Base-by-base conservation (phyloP, 2,329 filamentous ascomycete genomes). In the Ilyonectria mors-panacis region DNA sequence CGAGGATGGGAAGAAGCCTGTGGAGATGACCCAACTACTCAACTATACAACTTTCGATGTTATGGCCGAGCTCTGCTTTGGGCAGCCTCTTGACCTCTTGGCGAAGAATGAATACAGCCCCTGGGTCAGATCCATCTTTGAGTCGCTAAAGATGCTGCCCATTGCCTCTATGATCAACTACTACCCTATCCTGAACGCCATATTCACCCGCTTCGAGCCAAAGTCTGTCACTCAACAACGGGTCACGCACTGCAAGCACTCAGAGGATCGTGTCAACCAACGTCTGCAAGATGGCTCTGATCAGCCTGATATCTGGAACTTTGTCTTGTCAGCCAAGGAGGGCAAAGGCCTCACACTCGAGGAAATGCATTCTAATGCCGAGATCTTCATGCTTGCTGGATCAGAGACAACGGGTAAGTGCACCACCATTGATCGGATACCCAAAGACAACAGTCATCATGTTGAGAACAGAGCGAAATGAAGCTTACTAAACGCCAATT, bases 21-120 rank as follows among this genome's bases (percentile, higher is more conserved):
- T 70, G 0, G 67, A 70, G 1, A 70, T 70, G 54, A 63, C 63
- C 0, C 57, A 53, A 1, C 17, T 70, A 0, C 48, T 70, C 13
- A 70, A 70, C 54, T 70, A 35, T 4, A 37, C 51, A 17, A 55
- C 51, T 21, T 55, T 55, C 51, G 51, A 55, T 35, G 30, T 55
- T 35, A 55, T 55, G 51, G 51, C 51, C 21, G 51, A 55, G 13
- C 51, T 55, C 51, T 35, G n/a, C 13, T 55, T 55, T 55, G 51
- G 51, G 4, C 28, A 55, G 1, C 51, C 51, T 33, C 51, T 55
- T 4, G 51, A 35, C 17, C 30, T 55, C 12, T 8, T 55, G 19
- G 15, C 19, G 30, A 21, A 4, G 19, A 35, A 35, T 35, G 51
- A 55, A 3, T 55, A 55, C 30, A 35, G 30, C 19, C 51, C 51